Percentiles rank a stretch among this genome's conserved stretches.
These are phyloP conservation scores for Biscutella laevigata DNA, from an alignment of 441 rosid species.

Conservation along the genomic window DNA sequence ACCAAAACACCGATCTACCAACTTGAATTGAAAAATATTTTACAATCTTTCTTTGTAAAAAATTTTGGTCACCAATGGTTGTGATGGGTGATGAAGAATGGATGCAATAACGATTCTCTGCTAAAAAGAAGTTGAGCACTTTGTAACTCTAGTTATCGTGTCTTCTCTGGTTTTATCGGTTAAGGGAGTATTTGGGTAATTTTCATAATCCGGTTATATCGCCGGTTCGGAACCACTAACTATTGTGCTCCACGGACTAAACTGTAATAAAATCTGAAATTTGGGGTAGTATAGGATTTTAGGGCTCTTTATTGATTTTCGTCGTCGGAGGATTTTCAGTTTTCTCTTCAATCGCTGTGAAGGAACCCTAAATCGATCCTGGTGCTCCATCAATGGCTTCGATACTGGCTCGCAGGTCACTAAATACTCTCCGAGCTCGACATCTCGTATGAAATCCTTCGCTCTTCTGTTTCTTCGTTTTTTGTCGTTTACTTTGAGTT, in stretches of 20 bases:
- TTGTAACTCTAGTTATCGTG: background rate
- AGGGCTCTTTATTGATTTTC: constrained; percentile 3
- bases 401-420: constrained; percentile 79
- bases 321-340: background rate
- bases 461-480: constrained; percentile 7
- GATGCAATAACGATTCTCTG: background rate
- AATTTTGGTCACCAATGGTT: constrained; percentile 9
- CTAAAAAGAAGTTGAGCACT: constrained; percentile 3
- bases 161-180: background rate
- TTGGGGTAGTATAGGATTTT: background rate
- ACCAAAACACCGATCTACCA: constrained; percentile 28
- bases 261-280: background rate
- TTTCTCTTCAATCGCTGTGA: constrained; percentile 15
- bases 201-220: background rate
- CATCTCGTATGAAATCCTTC: constrained; percentile 45
- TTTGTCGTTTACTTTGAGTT: background rate
- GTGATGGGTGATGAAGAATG: constrained; percentile 17
- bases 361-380: constrained; percentile 13
- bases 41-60: constrained; percentile 13
- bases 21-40: constrained; percentile 9
- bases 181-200: background rate
- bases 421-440: constrained; percentile 61
- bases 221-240: background rate
- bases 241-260: background rate
- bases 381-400: constrained; percentile 45